Evolutionary conservation across 495 filamentous ascomycete genomes (phyloP), one percentile per base, ranked within the genome.

Genomic region (Letharia lupina): DNA sequence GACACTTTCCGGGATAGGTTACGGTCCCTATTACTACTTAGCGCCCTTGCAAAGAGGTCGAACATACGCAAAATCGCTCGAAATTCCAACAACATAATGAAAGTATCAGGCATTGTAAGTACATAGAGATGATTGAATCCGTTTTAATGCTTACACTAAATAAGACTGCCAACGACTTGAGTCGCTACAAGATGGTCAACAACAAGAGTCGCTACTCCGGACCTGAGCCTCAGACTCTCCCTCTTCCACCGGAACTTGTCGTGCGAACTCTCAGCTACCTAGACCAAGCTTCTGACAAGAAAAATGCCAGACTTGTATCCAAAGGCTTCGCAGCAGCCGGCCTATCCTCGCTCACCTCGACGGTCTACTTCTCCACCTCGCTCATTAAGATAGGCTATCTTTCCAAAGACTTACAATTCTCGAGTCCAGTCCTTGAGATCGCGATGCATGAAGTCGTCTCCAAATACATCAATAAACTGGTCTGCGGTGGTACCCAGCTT

Each of bases 361-460:
- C 52, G 4, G 52, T 56, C 52, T 56, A 56, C 52, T 56, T 56
- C 52, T 56, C 52, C 52, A 56, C 52, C 31, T 56, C 52, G 52
- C 52, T 56, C 31, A 56, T 56, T 18, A 5, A 35, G 0, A 35
- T 33, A 56, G 12, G 5, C 5, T 2, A 1, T 35, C 4, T 0
- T 2, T 18, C 15, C 13, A 15, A 35, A 33, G 15, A 15, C 13
- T 31, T 5, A 35, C 15, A 6, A 11, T 18, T 35, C 52, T 33
- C 31, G 7, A 7, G 52, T 56, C 15, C 28, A 16, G 35, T 31
- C 13, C 28, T 5, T 18, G 52, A 56, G 5, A 35, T 56, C 7
- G 52, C 52, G 52, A 56, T 56, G 52, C 52, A 56, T 56, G 28
- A 28, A 33, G 31, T 56, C 13, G 52, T 56, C 11, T 56, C 52